Percentiles rank a stretch among this genome's conserved stretches.
Evolutionary conservation across 352 stramenopile species (phyloP).

Genomic region (Phytopythium chamaehyphon): DNA sequence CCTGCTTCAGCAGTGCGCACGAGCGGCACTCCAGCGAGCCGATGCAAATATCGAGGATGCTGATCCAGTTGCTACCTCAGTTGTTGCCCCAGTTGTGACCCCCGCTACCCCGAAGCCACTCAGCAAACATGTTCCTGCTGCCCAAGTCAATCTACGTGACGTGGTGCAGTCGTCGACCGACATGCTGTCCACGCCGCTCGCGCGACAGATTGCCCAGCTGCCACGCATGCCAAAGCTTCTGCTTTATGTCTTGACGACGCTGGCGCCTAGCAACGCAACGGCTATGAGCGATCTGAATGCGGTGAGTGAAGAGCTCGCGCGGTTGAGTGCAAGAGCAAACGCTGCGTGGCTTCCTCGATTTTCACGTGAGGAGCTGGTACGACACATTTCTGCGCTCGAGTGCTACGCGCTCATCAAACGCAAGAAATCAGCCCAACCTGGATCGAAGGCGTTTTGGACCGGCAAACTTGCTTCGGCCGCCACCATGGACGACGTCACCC

Average conservation of each 20-base stretch:
- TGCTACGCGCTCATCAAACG: conserved; percentile 67
- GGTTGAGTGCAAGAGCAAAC: conserved; percentile 23
- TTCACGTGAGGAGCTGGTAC: conserved; percentile 53
- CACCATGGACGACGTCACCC: conserved; percentile 33
- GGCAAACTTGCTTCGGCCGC: conserved; percentile 45
- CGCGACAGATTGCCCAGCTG: conserved; percentile 56
- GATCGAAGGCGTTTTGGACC: conserved; percentile 33
- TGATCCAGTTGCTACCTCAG: neutral
- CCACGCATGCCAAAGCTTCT: conserved; percentile 63
- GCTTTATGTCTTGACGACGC: conserved; percentile 54
- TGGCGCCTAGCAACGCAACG: conserved; percentile 33
- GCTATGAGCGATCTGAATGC: conserved; percentile 32
- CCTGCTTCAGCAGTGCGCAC: conserved; percentile 56
- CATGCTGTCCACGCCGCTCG: conserved; percentile 31
- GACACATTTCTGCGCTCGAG: conserved; percentile 56
- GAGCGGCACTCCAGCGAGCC: conserved; percentile 24
- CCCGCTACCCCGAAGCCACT: neutral
- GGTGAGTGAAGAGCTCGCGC: conserved; percentile 44
- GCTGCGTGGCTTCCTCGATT: conserved; percentile 59
- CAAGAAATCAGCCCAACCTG: neutral
- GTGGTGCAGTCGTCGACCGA: conserved; percentile 30
- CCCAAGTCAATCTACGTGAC: conserved; percentile 30
- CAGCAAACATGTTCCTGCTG: neutral
- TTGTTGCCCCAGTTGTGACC: neutral
- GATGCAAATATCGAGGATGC: neutral